These are phyloP conservation scores for Termitomyces sp. DNA, from an alignment of 768 basidiomycete genomes.

Conservation along the genomic window DNA sequence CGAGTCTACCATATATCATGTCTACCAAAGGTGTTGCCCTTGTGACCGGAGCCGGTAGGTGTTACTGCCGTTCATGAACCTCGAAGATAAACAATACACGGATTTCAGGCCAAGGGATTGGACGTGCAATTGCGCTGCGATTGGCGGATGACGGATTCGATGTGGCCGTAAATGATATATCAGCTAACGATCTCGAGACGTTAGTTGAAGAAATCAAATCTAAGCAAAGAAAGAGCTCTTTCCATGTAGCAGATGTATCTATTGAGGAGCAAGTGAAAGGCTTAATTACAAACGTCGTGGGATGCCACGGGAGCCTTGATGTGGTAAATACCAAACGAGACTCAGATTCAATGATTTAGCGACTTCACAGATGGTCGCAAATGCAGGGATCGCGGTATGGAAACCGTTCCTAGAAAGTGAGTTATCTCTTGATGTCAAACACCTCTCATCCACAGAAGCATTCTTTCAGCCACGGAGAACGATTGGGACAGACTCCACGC, in stretches of 20 bases:
- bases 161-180: conserved; percentile 30
- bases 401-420: conserved; percentile 16
- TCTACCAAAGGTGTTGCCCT: conserved; percentile 11
- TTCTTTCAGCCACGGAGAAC: conserved; percentile 23
- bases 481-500: conserved; percentile 36
- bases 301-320: conserved; percentile 19
- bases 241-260: conserved; percentile 17
- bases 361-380: conserved; percentile 25
- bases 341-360: background rate
- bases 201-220: conserved; percentile 16
- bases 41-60: conserved; percentile 11
- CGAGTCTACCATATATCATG: background rate
- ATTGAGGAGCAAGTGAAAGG: conserved; percentile 16
- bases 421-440: background rate
- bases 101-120: conserved; percentile 14
- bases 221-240: conserved; percentile 10
- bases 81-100: background rate
- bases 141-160: conserved; percentile 16
- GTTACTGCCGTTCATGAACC: background rate
- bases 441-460: background rate
- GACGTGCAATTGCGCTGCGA: conserved; percentile 15
- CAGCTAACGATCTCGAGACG: background rate
- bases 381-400: conserved; percentile 20
- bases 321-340: conserved; percentile 19
- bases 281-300: conserved; percentile 15